Evolutionary conservation across 2,329 filamentous ascomycete genomes (phyloP).

Genomic region (Fusarium hainanense): DNA sequence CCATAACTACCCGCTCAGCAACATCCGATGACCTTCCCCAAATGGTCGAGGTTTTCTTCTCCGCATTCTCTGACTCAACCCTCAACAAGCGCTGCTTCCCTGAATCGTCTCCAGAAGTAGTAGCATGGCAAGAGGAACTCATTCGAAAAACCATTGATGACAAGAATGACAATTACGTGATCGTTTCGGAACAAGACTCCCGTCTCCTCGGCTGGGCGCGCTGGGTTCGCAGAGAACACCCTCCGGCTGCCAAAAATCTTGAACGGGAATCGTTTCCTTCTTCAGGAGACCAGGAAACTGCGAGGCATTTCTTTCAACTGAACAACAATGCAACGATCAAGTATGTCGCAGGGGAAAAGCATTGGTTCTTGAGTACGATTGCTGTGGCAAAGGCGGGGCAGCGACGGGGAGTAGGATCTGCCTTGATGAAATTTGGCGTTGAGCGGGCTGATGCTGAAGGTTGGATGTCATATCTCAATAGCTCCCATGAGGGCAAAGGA

Average conservation of each 20-base stretch:
- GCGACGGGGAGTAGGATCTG: conserved; percentile 49
- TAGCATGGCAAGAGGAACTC: conserved; percentile 32
- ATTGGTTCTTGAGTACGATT: conserved; percentile 52
- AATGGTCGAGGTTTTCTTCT: conserved; percentile 47
- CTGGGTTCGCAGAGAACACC: conserved; percentile 49
- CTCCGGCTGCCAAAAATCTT: conserved; percentile 39
- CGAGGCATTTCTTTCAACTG: conserved; percentile 55
- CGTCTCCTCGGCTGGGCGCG: conserved; percentile 49
- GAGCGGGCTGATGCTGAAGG: conserved; percentile 46
- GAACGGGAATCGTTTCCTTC: conserved; percentile 41
- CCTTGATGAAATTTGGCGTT: conserved; percentile 50
- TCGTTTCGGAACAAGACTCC: conserved; percentile 44
- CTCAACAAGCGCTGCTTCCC: conserved; percentile 50
- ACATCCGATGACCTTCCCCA: conserved; percentile 48
- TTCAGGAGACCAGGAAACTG: conserved; percentile 48
- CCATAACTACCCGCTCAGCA: conserved; percentile 52
- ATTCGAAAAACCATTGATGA: conserved; percentile 39
- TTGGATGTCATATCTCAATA: conserved; percentile 46
- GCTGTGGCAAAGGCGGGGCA: conserved; percentile 49
- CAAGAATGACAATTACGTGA: conserved; percentile 47
- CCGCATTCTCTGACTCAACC: conserved; percentile 47
- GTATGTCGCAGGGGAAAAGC: conserved; percentile 42
- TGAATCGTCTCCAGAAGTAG: conserved; percentile 41
- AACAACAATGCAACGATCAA: conserved; percentile 40
- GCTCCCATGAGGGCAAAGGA: conserved; percentile 39